A percentile compares a stretch with the other conserved stretches of the same genome.
phyloP scores from a whole-genome alignment of 805 yeast genomes.

The Saccharomycopsis sp. region DNA sequence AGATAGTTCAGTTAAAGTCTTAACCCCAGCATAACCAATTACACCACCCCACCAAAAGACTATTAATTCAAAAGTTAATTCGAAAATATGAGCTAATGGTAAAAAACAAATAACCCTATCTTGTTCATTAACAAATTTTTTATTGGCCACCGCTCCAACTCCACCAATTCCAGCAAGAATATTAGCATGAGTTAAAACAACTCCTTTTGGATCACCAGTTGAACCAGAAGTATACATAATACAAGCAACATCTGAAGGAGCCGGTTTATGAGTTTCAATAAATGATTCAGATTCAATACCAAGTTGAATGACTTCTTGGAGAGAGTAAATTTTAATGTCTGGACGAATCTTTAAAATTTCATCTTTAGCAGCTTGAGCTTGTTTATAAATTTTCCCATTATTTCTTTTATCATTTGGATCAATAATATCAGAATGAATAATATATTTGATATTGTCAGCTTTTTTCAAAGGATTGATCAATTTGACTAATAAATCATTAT shows the following conservation, averaged over 20 bases:
- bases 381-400: slow-evolving; percentile 46
- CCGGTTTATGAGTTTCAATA: slow-evolving; percentile 33
- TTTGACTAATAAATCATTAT: slow-evolving; percentile 57
- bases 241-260: slow-evolving; percentile 52
- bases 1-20: slow-evolving; percentile 77
- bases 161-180: slow-evolving; percentile 85
- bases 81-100: slow-evolving; percentile 95
- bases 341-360: slow-evolving; percentile 61
- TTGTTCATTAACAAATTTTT: slow-evolving; percentile 34
- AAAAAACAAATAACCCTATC: slow-evolving; percentile 82
- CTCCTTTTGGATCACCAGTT: slow-evolving; percentile 82
- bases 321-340: slow-evolving; percentile 56
- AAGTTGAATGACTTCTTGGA: slow-evolving; percentile 50
- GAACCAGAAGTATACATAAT: slow-evolving; percentile 87
- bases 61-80: slow-evolving; percentile 75
- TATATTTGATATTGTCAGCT: slow-evolving; percentile 49
- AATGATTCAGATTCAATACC: slow-evolving; percentile 45
- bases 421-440: slow-evolving; percentile 61
- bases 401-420: slow-evolving; percentile 54
- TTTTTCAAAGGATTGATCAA: slow-evolving; percentile 63
- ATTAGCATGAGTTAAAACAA: slow-evolving; percentile 53
- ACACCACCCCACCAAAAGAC: slow-evolving; percentile 83
- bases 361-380: slow-evolving; percentile 47
- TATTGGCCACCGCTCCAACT: slow-evolving; percentile 50
- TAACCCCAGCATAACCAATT: slow-evolving; percentile 85